Base-by-base conservation (phyloP, 306 rosid genomes). In the barrel medic (Medicago truncatula) region DNA sequence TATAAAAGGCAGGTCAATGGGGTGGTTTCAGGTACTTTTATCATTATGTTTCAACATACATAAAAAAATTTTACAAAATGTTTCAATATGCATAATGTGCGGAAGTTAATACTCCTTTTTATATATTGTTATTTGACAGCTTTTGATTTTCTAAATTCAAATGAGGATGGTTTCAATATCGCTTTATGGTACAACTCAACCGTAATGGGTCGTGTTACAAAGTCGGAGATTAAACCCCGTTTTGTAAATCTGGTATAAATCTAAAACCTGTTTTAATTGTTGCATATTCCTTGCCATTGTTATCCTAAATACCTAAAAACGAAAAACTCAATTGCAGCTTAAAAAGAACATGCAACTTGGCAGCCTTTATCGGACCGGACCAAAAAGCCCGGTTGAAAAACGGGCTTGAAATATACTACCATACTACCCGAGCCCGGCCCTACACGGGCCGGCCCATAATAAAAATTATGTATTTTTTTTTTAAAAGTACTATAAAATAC, bases 151-250 rank as follows among this genome's bases (percentile, higher is more conserved):
- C 90, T 83, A 21, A 87, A 89, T 85, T 86, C 98, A 25, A 82
- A 87, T 65, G 50, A 5, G 57, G 81, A 80, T 67, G 85, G 61
- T 72, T 88, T 89, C 56, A 82, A 89, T 56, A 86, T 86, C 68
- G 87, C 70, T 84, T 41, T 91, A 43, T 91, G 97, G 98, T 91
- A 86, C 93, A 86, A 89, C 73, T 74, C 90, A 66, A 74, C 86
- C 50, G 73, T 60, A 63, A 78, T 69, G 57, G 50, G 46, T 23
- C 85, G 81, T 47, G 36, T 28, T 43, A 34, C 9, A 3, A 57
- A 91, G 88, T 6, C 34, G 38, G 89, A 97, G 54, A 73, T 89
- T 71, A 21, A 21, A 1, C 86, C 89, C 16, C 97, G 96, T 43
- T 84, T 83, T 8, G 83, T 89, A 78, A 93, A 88, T 88, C 84